A percentile compares a stretch with the other conserved stretches of the same genome.
phyloP scores from a whole-genome alignment of 1,139 yeast genomes.

The Taphrina pruni region DNA sequence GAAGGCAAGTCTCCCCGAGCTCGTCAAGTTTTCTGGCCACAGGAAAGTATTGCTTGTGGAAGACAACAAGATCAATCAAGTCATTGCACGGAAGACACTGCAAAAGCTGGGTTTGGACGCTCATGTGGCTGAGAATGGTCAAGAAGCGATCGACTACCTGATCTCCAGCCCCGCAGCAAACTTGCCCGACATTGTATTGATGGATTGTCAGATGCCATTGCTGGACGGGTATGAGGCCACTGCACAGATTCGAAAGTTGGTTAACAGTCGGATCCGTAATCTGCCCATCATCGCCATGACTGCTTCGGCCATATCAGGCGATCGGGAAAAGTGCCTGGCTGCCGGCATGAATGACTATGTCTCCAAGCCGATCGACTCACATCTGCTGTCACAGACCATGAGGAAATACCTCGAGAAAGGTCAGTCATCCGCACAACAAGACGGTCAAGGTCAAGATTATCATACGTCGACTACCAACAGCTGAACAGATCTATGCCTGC shows the following conservation, averaged over 20 bases:
- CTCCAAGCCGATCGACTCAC: slow-evolving; percentile 56
- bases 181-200: slow-evolving; percentile 59
- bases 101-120: slow-evolving; percentile 62
- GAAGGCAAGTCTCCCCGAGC: not conserved
- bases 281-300: slow-evolving; percentile 60
- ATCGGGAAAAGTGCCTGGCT: slow-evolving; percentile 57
- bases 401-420: slow-evolving; percentile 46
- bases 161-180: slow-evolving; percentile 46
- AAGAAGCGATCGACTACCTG: slow-evolving; percentile 45
- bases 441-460: not conserved
- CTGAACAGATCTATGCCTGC: too few species aligned
- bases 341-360: slow-evolving; percentile 65
- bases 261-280: slow-evolving; percentile 28
- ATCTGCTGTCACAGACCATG: slow-evolving; percentile 42
- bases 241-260: slow-evolving; percentile 50
- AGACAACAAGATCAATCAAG: slow-evolving; percentile 60
- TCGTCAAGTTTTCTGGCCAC: slow-evolving; percentile 9
- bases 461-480: not conserved
- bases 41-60: slow-evolving; percentile 56
- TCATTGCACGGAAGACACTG: slow-evolving; percentile 61
- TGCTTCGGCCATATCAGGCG: slow-evolving; percentile 67
- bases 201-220: slow-evolving; percentile 65
- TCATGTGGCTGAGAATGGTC: slow-evolving; percentile 56
- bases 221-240: slow-evolving; percentile 54
- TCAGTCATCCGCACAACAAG: not conserved